These are phyloP conservation scores for Xanthoconium separans DNA, from an alignment of 1,284 basidiomycete genomes.

Conservation along the genomic window DNA sequence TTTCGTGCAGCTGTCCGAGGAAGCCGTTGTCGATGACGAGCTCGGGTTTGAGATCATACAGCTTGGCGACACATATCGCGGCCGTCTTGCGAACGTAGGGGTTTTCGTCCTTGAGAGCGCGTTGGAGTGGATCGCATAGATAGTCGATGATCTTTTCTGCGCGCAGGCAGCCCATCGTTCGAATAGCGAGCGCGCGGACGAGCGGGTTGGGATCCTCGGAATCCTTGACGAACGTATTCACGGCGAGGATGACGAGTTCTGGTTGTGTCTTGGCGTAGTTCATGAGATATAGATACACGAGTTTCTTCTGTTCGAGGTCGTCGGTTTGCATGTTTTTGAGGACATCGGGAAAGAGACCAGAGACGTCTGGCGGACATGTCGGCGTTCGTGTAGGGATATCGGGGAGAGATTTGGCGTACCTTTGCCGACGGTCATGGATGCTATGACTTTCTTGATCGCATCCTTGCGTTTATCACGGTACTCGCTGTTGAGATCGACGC, in stretches of 20 bases:
- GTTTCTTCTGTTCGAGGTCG: conserved; percentile 93
- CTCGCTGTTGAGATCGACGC: conserved; percentile 93
- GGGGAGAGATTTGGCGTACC: conserved; percentile 41
- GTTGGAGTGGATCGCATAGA: conserved; percentile 90
- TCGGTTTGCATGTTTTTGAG: conserved; percentile 99
- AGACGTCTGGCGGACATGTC: conserved; percentile 63
- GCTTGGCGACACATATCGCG: conserved; percentile 92
- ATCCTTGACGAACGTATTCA: conserved; percentile 99
- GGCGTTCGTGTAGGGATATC: conserved; percentile 3
- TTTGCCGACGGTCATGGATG: conserved; percentile 96
- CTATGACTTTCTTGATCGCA: conserved; percentile 96
- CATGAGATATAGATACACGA: conserved; percentile 98
- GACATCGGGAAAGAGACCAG: conserved; percentile 95
- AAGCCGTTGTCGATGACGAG: conserved; percentile 95
- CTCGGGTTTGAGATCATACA: conserved; percentile 96
- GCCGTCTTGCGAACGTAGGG: conserved; percentile 98
- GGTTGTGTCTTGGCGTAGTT: conserved; percentile 99
- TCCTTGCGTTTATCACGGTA: conserved; percentile 95
- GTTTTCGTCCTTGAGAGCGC: conserved; percentile 91
- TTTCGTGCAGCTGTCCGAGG: conserved; percentile 83
- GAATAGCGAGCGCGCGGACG: conserved; percentile 93
- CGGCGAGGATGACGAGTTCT: conserved; percentile 94
- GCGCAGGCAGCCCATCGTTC: conserved; percentile 96
- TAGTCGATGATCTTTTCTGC: conserved; percentile 99
- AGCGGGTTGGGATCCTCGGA: conserved; percentile 96